phyloP scores from a whole-genome alignment of 768 basidiomycete genomes.

The Hericium alpestre region DNA sequence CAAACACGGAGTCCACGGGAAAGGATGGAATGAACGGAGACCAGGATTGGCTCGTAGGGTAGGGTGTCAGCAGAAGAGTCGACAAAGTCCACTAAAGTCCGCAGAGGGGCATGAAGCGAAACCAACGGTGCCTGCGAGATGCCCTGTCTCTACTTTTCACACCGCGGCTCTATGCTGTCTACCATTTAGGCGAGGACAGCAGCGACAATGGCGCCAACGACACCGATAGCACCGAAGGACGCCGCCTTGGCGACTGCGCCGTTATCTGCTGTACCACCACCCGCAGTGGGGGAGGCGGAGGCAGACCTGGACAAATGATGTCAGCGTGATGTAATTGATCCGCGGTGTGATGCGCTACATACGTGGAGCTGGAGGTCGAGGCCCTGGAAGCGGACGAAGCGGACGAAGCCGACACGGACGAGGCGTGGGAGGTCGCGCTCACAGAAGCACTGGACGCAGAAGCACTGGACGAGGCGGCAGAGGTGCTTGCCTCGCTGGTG shows the following conservation, averaged over 20 bases:
- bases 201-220: slow-evolving; percentile 25
- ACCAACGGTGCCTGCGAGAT: neutral
- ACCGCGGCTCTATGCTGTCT: neutral
- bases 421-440: neutral
- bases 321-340: neutral
- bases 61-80: neutral
- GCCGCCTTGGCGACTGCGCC: slow-evolving; percentile 30
- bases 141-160: too few species aligned
- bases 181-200: slow-evolving; percentile 28
- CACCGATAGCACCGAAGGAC: slow-evolving; percentile 28
- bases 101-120: neutral
- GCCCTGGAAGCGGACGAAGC: neutral
- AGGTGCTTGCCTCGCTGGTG: slow-evolving; percentile 6
- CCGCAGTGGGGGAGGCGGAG: slow-evolving; percentile 3
- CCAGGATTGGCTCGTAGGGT: neutral
- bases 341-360: neutral
- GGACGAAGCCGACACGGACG: neutral
- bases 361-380: neutral
- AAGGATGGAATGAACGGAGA: neutral
- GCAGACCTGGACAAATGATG: neutral
- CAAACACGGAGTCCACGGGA: neutral
- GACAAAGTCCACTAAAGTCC: neutral
- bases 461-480: slow-evolving; percentile 14
- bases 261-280: slow-evolving; percentile 13
- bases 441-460: slow-evolving; percentile 1